These are phyloP conservation scores for Geotrichum histeridarum DNA, from an alignment of 1,139 yeast species.

Conservation along the genomic window DNA sequence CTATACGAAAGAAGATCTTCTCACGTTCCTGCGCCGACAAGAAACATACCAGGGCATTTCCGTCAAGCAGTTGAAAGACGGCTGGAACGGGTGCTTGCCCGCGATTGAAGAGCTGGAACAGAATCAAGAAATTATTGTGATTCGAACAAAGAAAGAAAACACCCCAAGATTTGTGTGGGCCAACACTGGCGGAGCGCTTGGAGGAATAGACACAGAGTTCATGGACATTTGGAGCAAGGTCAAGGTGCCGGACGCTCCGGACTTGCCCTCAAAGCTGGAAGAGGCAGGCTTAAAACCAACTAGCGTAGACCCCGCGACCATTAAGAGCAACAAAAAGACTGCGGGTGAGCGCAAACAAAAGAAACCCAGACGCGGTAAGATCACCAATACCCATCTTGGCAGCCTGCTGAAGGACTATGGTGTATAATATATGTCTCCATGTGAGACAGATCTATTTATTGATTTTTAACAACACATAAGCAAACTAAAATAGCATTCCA, in stretches of 20 bases:
- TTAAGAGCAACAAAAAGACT: conserved; percentile 51
- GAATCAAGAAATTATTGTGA: conserved; percentile 69
- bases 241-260: conserved; percentile 74
- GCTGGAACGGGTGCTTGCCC: conserved; percentile 89
- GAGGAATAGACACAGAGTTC: conserved; percentile 76
- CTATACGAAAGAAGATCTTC: conserved; percentile 68
- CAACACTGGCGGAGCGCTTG: conserved; percentile 68
- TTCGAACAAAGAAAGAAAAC: conserved; percentile 87
- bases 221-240: conserved; percentile 73
- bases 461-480: neutral
- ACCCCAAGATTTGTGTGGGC: conserved; percentile 91
- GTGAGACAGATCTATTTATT: neutral
- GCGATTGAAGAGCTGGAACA: conserved; percentile 74
- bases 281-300: conserved; percentile 92
- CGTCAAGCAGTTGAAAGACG: conserved; percentile 87
- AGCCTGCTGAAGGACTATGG: conserved; percentile 86
- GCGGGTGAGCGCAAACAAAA: conserved; percentile 72
- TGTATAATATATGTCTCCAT: neutral
- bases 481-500: too few species aligned
- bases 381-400: conserved; percentile 93
- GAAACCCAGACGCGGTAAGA: conserved; percentile 86
- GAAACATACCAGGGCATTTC: conserved; percentile 83
- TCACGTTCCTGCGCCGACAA: conserved; percentile 70
- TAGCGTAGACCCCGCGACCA: conserved; percentile 88
- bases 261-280: conserved; percentile 69